These are phyloP conservation scores for Pachysandra terminalis DNA, from an alignment of 164 flowering plant genomes.

Conservation along the genomic window DNA sequence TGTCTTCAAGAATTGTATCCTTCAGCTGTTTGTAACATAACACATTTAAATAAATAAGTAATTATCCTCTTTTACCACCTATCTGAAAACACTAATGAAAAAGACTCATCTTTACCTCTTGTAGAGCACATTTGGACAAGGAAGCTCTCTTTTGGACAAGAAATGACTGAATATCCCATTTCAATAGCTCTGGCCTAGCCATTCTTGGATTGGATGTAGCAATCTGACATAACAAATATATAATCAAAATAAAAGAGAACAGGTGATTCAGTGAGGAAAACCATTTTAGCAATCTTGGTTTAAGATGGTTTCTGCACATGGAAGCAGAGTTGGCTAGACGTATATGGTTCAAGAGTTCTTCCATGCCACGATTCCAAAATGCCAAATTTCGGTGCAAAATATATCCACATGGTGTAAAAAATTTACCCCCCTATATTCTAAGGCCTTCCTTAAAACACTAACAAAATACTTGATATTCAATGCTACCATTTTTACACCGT, in stretches of 20 bases:
- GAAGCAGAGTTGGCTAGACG: too few relatives aligned
- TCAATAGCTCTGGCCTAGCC: constrained; percentile 24
- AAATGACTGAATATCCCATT: constrained; percentile 40
- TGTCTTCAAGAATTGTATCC: constrained; percentile 38
- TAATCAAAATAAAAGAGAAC: not conserved
- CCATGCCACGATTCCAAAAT: too few relatives aligned
- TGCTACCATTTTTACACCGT: too few relatives aligned
- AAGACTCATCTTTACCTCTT: constrained; percentile 32
- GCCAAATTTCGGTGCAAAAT: too few relatives aligned
- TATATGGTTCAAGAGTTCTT: too few relatives aligned
- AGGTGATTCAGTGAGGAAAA: not conserved
- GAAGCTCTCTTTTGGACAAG: constrained; percentile 45
- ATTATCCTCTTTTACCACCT: not conserved
- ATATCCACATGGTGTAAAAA: too few relatives aligned
- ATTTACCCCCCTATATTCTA: too few relatives aligned
- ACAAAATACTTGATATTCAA: too few relatives aligned
- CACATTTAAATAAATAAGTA: constrained; percentile 1
- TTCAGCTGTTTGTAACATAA: constrained; percentile 44
- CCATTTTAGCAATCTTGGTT: too few relatives aligned
- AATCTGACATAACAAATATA: constrained; percentile 22
- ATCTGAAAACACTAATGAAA: not conserved
- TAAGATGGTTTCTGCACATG: too few relatives aligned
- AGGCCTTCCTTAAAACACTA: too few relatives aligned
- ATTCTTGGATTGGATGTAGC: constrained; percentile 17
- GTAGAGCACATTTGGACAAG: constrained; percentile 44